phyloP scores from a whole-genome alignment of 495 filamentous ascomycete genomes.

The Achaetomiella virescens region DNA sequence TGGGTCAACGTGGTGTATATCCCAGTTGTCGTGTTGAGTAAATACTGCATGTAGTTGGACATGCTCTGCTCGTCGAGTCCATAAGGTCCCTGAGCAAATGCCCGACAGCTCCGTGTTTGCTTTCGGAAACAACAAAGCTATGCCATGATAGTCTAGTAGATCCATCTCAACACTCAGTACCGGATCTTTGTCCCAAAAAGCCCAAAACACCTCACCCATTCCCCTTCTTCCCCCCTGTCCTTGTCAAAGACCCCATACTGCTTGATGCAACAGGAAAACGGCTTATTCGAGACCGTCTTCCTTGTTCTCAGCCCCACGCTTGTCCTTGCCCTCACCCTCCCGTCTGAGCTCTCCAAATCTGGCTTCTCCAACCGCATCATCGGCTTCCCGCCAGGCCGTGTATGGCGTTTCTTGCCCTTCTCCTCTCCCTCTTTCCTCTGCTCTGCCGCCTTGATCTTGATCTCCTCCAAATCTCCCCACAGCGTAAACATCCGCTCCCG shows the following conservation, averaged over 20 bases:
- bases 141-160: too few relatives aligned
- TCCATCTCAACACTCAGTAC: neutral
- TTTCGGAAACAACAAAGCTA: too few relatives aligned
- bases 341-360: constrained; percentile 24
- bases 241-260: constrained; percentile 52
- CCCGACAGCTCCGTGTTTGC: too few relatives aligned
- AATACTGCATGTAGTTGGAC: too few relatives aligned
- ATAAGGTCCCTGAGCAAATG: too few relatives aligned
- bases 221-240: constrained; percentile 26
- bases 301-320: neutral
- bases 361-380: constrained; percentile 7
- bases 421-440: constrained; percentile 1
- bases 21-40: too few relatives aligned
- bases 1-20: too few relatives aligned
- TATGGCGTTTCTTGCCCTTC: neutral
- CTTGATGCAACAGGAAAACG: constrained; percentile 56
- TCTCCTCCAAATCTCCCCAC: constrained; percentile 83
- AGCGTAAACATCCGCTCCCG: constrained; percentile 69
- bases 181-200: constrained; percentile 51
- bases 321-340: constrained; percentile 13
- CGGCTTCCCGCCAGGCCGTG: neutral
- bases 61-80: too few relatives aligned
- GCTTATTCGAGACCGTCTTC: constrained; percentile 34
- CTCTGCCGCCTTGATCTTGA: constrained; percentile 34
- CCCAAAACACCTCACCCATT: constrained; percentile 49